Conservation (phyloP, 2,329 filamentous ascomycete genomes). For the Acrocalymma vagum region DNA sequence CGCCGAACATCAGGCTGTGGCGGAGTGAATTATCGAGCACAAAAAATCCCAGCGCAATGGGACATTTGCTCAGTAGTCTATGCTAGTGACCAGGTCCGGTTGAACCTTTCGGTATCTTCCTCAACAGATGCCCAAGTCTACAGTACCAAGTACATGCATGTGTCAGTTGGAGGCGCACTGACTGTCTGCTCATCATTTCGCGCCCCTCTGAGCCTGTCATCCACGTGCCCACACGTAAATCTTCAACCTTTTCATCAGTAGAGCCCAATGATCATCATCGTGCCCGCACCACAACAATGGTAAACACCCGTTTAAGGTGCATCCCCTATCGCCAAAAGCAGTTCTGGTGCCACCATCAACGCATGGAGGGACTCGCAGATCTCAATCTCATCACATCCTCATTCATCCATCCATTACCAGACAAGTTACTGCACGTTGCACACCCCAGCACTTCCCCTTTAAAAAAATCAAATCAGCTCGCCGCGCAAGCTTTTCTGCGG, state of each 20-base stretch:
- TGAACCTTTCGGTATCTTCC: background rate
- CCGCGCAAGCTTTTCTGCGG: too few relatives aligned
- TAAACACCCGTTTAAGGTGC: slow-evolving; percentile 16
- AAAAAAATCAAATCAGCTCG: too few relatives aligned
- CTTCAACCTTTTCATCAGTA: slow-evolving; percentile 7
- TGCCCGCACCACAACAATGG: slow-evolving; percentile 10
- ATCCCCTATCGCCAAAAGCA: slow-evolving; percentile 16
- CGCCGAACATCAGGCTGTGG: too few relatives aligned
- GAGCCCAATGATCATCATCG: slow-evolving; percentile 16
- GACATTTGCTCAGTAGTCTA: too few relatives aligned
- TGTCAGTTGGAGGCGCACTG: slow-evolving; percentile 11
- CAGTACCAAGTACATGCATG: slow-evolving; percentile 5
- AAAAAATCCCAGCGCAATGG: too few relatives aligned
- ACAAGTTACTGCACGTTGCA: slow-evolving; percentile 5
- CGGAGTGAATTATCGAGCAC: too few relatives aligned
- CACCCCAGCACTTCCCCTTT: slow-evolving; percentile 11
- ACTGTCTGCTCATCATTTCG: slow-evolving; percentile 1
- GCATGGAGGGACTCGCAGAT: slow-evolving; percentile 22
- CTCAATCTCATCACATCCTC: slow-evolving; percentile 20
- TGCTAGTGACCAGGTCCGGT: too few relatives aligned
- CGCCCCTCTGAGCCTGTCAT: slow-evolving; percentile 9
- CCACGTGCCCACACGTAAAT: slow-evolving; percentile 18
- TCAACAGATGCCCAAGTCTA: background rate
- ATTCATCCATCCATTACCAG: slow-evolving; percentile 8
- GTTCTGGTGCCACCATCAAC: too few relatives aligned